Percentiles rank a stretch among this genome's conserved stretches.
Conservation (phyloP, 768 basidiomycete species). For the Mrakia frigida region DNA sequence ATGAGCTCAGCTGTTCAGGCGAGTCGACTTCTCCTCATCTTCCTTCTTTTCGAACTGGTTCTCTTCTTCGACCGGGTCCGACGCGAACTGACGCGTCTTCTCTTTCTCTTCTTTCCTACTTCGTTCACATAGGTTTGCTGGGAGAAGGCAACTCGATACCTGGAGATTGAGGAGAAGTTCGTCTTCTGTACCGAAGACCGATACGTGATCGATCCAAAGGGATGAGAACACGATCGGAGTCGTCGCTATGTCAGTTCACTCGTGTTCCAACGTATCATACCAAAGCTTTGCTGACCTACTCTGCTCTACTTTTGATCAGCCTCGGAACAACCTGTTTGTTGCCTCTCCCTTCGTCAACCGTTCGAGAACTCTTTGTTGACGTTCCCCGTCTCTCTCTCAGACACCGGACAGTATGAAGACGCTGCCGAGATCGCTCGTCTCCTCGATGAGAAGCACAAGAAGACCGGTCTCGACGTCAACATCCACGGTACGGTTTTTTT, state of each 20-base stretch:
- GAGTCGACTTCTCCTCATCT: too few relatives aligned
- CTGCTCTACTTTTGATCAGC: neutral
- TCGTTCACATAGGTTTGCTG: constrained; percentile 34
- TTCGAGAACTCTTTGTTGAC: neutral
- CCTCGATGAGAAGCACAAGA: constrained; percentile 39
- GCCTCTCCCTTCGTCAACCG: too few relatives aligned
- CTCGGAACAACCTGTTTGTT: constrained; percentile 23
- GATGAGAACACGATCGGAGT: constrained; percentile 44
- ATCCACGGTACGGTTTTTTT: constrained; percentile 37
- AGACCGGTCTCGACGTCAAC: constrained; percentile 38
- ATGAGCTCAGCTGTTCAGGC: constrained; percentile 39
- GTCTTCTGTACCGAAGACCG: constrained; percentile 33
- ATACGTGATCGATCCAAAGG: constrained; percentile 42
- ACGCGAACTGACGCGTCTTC: too few relatives aligned
- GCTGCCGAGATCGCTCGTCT: constrained; percentile 34
- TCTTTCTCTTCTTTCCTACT: too few relatives aligned
- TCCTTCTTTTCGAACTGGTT: too few relatives aligned
- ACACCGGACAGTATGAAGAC: constrained; percentile 38
- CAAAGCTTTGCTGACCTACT: constrained; percentile 18
- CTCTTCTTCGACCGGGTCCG: too few relatives aligned
- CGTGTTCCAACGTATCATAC: too few relatives aligned
- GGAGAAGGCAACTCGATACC: constrained; percentile 42
- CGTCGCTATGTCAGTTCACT: too few relatives aligned
- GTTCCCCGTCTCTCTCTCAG: neutral
- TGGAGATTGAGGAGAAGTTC: constrained; percentile 44